phyloP scores from a whole-genome alignment of 83 land plant genomes.

The Larix sibirica region DNA sequence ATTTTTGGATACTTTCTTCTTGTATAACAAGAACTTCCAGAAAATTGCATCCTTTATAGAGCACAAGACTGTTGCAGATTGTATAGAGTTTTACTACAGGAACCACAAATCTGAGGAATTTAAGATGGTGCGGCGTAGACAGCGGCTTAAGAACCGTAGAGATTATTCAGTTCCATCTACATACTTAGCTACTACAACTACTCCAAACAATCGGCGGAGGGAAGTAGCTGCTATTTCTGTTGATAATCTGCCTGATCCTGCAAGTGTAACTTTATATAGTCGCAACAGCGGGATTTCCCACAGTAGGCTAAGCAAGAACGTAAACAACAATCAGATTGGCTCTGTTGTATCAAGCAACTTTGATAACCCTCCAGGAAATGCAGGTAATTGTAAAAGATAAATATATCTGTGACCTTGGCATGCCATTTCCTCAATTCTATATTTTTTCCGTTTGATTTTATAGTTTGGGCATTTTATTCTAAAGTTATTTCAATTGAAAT shows the following conservation, averaged over 20 bases:
- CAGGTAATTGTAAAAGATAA: not conserved
- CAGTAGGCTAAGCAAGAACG: conserved; percentile 18
- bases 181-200: conserved; percentile 31
- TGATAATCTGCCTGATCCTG: conserved; percentile 23
- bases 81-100: conserved; percentile 49
- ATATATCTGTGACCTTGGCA: too few species aligned
- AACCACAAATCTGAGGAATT: conserved; percentile 50
- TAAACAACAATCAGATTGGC: conserved; percentile 15
- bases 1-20: conserved; percentile 40
- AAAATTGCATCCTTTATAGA: conserved; percentile 43
- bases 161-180: conserved; percentile 21
- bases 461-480: too few species aligned
- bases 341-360: conserved; percentile 14
- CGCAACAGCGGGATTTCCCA: conserved; percentile 5
- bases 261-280: conserved; percentile 12
- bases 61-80: conserved; percentile 49
- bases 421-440: too few species aligned
- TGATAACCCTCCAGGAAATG: conserved; percentile 21
- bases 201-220: conserved; percentile 29
- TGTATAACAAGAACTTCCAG: conserved; percentile 36
- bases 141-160: conserved; percentile 43
- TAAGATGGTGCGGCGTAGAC: conserved; percentile 27
- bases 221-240: conserved; percentile 19
- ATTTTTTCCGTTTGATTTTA: too few species aligned
- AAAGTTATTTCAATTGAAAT: too few species aligned